Evolutionary conservation across 2,329 filamentous ascomycete species (phyloP).

Genomic region (Claviceps lovelessii): DNA sequence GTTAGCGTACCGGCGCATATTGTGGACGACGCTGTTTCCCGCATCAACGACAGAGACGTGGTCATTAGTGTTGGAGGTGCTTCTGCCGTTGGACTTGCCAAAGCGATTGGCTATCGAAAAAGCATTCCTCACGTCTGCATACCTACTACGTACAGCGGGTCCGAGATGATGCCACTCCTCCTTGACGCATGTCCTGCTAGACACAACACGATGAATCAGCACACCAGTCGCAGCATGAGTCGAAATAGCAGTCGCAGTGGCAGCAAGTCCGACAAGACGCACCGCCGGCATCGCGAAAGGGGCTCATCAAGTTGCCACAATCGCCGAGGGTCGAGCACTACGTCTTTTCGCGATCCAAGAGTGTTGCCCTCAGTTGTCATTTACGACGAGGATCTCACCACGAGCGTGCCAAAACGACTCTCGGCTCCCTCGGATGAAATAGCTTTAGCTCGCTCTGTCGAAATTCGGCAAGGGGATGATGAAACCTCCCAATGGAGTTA

Average conservation of each 20-base stretch:
- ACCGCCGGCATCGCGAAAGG: neutral
- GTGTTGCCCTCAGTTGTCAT: conserved; percentile 20
- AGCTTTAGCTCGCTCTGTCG: conserved; percentile 9
- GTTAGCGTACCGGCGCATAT: conserved; percentile 15
- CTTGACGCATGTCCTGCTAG: conserved; percentile 8
- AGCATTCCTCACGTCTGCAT: conserved; percentile 43
- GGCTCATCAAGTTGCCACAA: neutral
- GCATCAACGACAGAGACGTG: conserved; percentile 31
- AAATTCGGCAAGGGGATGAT: conserved; percentile 10
- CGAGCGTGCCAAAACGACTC: conserved; percentile 13
- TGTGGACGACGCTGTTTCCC: conserved; percentile 15
- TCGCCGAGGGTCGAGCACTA: conserved; percentile 5
- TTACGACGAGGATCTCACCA: conserved; percentile 24
- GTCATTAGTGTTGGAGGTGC: conserved; percentile 49
- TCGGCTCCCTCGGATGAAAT: conserved; percentile 13
- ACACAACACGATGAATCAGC: conserved; percentile 3
- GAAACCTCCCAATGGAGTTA: conserved; percentile 21
- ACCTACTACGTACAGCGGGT: conserved; percentile 45
- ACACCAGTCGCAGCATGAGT: neutral
- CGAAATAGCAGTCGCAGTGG: neutral
- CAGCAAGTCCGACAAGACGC: conserved; percentile 1
- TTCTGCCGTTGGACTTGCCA: conserved; percentile 45
- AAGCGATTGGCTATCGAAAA: conserved; percentile 37
- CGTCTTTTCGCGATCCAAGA: conserved; percentile 10
- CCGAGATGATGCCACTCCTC: conserved; percentile 36